Base-by-base conservation (phyloP, 352 stramenopile genomes). In the Phytophthora melonis region DNA sequence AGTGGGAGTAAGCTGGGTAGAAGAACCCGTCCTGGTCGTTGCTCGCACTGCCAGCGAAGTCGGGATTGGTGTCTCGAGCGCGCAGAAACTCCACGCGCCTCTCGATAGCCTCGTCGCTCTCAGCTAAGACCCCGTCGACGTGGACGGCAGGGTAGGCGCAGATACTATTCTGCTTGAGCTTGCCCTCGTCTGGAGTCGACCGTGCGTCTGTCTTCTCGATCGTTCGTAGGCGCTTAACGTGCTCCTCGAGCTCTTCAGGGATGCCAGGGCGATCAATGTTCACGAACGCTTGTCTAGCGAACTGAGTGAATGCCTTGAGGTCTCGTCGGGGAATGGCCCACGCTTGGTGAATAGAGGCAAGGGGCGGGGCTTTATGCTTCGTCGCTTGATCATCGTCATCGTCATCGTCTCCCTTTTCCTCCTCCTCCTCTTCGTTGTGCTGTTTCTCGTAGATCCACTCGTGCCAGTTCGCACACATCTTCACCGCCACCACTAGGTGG, bases 401-500 rank as follows among this genome's bases (percentile, higher is more conserved):
- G 23, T 66, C 56, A 18, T 69, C 73, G 19, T 83, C 72, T 0
- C 9, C 47, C 5, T 68, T 60, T 41, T 77, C 59, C 43, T 80
- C 67, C 5, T 63, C 32, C 53, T 68, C 57, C 54, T 66, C 58
- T 34, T 72, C 63, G 0, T 56, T 49, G 18, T 69, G 55, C 5
- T 79, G 62, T 3, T 70, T 74, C 53, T 94, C 80, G 58, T 93
- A 95, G 57, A 92, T 81, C 88, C 87, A 96, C 58, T 93, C 83
- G 65, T 89, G 83, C 89, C 89, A 96, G 56, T 91, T 89, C 0
- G 82, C 86, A 64, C 83, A 92, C 72, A 96, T 78, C 47, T 84
- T 87, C 49, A 95, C 74, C 3, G 89, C 88, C 1, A 88, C 86
- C 0, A 88, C 72, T 32, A 96, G 50, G 25, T 90, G 84, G 8